A percentile compares a stretch with the other conserved stretches of the same genome.
These are phyloP conservation scores for Euphorbia pulcherrima DNA, from an alignment of 345 rosid genomes.

Conservation along the genomic window DNA sequence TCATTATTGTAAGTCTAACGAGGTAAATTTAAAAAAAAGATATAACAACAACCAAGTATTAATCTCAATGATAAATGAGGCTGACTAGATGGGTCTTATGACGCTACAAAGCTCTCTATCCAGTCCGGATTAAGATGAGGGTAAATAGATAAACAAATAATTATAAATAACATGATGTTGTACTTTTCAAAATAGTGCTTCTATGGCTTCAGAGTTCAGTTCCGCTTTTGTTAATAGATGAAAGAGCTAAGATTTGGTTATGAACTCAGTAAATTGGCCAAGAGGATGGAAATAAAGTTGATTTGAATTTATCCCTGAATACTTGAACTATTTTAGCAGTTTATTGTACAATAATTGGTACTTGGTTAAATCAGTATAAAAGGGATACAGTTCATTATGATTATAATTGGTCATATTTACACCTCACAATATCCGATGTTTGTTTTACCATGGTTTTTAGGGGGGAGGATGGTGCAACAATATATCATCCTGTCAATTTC, in stretches of 20 bases:
- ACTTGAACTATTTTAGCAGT: no score
- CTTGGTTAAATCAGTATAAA: background rate
- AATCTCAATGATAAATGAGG: no score
- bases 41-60: no score
- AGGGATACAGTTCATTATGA: background rate
- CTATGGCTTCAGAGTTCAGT: background rate
- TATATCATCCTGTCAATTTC: conserved; percentile 49
- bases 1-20: no score
- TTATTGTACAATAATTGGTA: no score
- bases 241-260: background rate
- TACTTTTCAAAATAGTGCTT: background rate
- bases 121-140: no score
- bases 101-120: no score
- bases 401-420: no score
- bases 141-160: no score
- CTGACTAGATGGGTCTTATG: no score
- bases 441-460: conserved; percentile 17
- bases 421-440: background rate
- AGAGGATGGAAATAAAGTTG: background rate
- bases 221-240: background rate
- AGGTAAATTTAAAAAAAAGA: no score
- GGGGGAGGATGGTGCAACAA: conserved; percentile 99
- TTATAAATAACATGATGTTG: background rate
- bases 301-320: no score
- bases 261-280: background rate